Base-by-base conservation (phyloP, 306 rosid genomes). In the Cicer bijugum region DNA sequence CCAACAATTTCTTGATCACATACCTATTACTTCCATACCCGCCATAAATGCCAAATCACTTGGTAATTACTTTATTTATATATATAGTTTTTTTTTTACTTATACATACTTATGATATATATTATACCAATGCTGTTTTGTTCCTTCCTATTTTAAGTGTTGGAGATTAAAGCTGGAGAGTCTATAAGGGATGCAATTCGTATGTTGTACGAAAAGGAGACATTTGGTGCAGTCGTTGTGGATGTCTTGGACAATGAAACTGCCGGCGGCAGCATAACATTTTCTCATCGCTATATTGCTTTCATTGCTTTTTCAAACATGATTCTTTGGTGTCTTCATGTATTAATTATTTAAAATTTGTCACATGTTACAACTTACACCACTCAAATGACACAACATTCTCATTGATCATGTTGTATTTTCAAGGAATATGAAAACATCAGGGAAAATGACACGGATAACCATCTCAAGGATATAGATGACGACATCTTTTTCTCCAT, bases 291-390 rank as follows among this genome's bases (percentile, higher is more conserved):
- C 0, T 85, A 81, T 40, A 82, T 85, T 2, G 84, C 86, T 66
- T 81, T 74, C 58, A 61, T 90, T 47, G 80, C 82, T 74, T 83
- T 90, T 42, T 45, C 88, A 37, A 85, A 75, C 80, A 80, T 90
- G 62, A 62, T 88, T 82, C 86, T 88, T 39, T 88, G 90, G 93
- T 85, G 85, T 83, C 83, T 90, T 44, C 79, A 84, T 90, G 96
- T 88, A 76, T 62, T n/a, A 33, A 40, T 37, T 4, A 6, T 70
- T 28, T 37, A 16, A 9, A 8, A 50, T 6, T 20, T 67, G 8
- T 28, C 35, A 28, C 33, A 23, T 23, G 35, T 15, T 38, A 11
- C 10, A 42, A 53, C 45, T 78, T 10, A 8, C 10, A 12, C 17
- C 53, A 6, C 16, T 33, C 58, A 9, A 48, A 73, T 48, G 45